phyloP scores from a whole-genome alignment of 2,329 filamentous ascomycete genomes.

The Penicillium sp. region DNA sequence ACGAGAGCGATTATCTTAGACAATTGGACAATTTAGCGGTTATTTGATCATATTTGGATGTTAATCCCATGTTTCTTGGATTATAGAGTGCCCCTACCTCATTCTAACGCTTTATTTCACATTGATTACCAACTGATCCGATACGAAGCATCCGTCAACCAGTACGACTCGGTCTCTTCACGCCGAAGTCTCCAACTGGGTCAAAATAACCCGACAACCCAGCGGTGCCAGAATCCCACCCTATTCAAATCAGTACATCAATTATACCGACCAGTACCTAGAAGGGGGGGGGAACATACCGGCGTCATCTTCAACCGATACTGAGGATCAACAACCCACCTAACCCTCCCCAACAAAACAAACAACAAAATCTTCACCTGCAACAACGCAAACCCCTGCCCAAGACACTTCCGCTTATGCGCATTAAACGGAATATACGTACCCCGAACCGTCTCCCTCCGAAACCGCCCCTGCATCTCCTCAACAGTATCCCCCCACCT shows the following conservation, averaged over 20 bases:
- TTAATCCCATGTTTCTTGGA: neutral
- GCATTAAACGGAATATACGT: conserved; percentile 35
- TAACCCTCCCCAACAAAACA: conserved; percentile 23
- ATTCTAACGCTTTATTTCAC: neutral
- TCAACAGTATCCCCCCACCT: conserved; percentile 39
- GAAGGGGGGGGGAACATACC: neutral
- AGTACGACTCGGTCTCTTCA: neutral
- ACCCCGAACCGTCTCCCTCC: conserved; percentile 27
- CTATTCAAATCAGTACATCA: conserved; percentile 9
- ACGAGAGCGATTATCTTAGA: conserved; percentile 2
- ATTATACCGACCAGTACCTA: too few relatives aligned
- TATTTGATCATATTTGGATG: neutral
- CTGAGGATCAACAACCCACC: conserved; percentile 24
- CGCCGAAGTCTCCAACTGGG: neutral
- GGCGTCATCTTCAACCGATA: conserved; percentile 29
- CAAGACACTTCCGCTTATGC: conserved; percentile 31
- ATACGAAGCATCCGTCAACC: neutral
- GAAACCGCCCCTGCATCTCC: conserved; percentile 29
- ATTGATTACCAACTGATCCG: neutral
- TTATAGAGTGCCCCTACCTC: neutral
- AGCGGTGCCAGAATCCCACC: conserved; percentile 29
- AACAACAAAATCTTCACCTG: conserved; percentile 29
- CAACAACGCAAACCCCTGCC: conserved; percentile 32
- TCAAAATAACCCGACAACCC: conserved; percentile 20
- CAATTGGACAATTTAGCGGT: neutral